Base-by-base conservation (phyloP, 1,284 basidiomycete genomes). In the Moesziomyces globuligerus region DNA sequence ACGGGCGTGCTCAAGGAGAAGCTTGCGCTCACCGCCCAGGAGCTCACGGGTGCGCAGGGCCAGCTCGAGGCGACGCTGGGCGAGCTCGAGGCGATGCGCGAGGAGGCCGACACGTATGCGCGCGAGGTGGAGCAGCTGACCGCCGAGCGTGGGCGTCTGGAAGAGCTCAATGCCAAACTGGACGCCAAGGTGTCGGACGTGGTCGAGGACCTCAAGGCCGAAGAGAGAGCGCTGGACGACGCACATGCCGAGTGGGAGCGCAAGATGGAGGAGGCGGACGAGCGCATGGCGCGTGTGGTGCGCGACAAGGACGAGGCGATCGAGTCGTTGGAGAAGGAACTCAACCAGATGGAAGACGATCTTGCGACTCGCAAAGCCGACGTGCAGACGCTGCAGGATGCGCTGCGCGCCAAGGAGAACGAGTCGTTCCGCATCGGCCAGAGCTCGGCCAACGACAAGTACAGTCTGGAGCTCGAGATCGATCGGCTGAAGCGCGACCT, bases 391-490 rank as follows among this genome's bases (percentile, higher is more conserved):
- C 51, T 97, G 5, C 92, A 97, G 81, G 83, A 84, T 4, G 89
- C 89, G 0, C 85, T 96, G 24, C 87, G 89, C 65, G 88, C 88
- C 52, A 78, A 86, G 25, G 85, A 86, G 51, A 80, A 81, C 45
- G 85, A 86, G 55, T 74, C 83, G 6, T 89, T 89, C 84, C 88
- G 89, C 61, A 85, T 89, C 6, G 92, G 92, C 36, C 91, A 93
- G 84, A 86, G 89, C 26, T 90, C 91, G 74, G 90, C 90, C 1
- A 90, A 89, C 10, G 91, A 93, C 44, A 87, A 89, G 54, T 92
- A 93, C 85, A 91, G 91, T 37, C 84, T 98, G 37, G 91, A 96
- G 82, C 87, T 97, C 24, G 94, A 98, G 83, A 87, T 93, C 4
- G 94, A 97, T 74, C 86, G 93, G 2, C 85, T 95, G 45, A 90